Evolutionary conservation across 176 grass and related monocot genomes (phyloP), one percentile per base, ranked within the genome.

Genomic region (Dendrocalamus sinicus): DNA sequence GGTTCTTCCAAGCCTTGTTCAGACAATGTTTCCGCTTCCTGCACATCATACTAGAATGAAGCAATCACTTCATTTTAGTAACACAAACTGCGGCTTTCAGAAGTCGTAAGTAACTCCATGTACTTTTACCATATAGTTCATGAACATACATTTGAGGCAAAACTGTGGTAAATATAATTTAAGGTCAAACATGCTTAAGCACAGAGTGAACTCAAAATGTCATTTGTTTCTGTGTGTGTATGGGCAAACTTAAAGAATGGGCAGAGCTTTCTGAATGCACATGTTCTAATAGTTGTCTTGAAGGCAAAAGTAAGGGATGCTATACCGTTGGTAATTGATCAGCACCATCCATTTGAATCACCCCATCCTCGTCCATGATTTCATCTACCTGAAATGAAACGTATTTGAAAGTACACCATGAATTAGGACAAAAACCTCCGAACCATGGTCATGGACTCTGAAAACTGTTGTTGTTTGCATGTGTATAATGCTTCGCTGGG

Each of bases 341-440:
- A 44, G 80, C 9, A 74, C 45, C 74, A 83, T 83, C 68, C 26
- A 79, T 51, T 59, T 72, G 84, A 90, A 19, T 74, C 7, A n/a
- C 40, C 5, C n/a, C 59, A 70, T 84, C 46, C 22, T 43, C 58
- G 68, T 79, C 74, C 15, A 50, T 23, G 39, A 59, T 67, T 68
- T 79, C 89, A 41, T 87, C 89, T 30, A 46, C 50, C 84, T 90
- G 68, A 60, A 87, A 86, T n/a, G 50, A 47, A 60, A 58, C 59
- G 75, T 70, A 87, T 78, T 75, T 66, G 78, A 84, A 4, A 41
- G 22, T 46, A 47, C 52, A 81, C 15, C 66, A 74, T 1, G 12
- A 35, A n/a, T 77, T 78, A 47, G 71, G 2, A 82, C 48, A n/a
- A 4, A 12, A 37, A 75, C 39, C 46, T 78, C 68, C 65, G 54